Base-by-base conservation (phyloP, 2,329 filamentous ascomycete genomes). In the Gnomoniopsis smithogilvyi region DNA sequence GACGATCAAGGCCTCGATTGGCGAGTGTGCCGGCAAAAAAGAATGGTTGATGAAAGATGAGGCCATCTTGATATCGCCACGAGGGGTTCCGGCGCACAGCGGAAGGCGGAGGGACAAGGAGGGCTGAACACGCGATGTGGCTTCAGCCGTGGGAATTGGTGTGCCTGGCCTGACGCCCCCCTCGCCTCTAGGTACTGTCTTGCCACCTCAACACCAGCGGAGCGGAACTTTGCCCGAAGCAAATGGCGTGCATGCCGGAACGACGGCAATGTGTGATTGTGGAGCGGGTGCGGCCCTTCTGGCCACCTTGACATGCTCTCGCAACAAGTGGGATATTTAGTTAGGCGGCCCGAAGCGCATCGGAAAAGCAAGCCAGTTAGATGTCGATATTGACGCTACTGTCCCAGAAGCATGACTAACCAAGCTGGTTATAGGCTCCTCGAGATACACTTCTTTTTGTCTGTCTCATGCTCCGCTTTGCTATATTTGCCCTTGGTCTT, bases 61-160 rank as follows among this genome's bases (percentile, higher is more conserved):
- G 22, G 26, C 34, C 54, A 48, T 47, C 51, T 33, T 22, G 36
- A 51, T n/a, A 43, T 24, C 30, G 34, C 24, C 19, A 41, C 30
- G 26, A 52, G 46, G 33, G 41, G 41, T 54, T 43, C 45, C 47
- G 51, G 33, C 33, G 22, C n/a, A 26, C 26, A 19, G 19, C 36
- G 22, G 51, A 52, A 33, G 21, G 38, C 15, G n/a, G 22, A 46
- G 22, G 41, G 41, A 19, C 30, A 21, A 15, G 53, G 38, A 62
- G 57, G 60, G 60, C 57, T 62, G 57, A 62, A 56, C 53, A 62
- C 57, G 57, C 57, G 57, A 57, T 54, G 60, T 62, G 60, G 60
- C 57, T 62, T 62, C 53, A 60, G 60, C 60, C 57, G 56, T 60
- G 19, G 36, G n/a, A n/a, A n/a, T n/a, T n/a, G n/a, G n/a, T 45